Evolutionary conservation across 1,284 basidiomycete species (phyloP).

Genomic region (Psilocybe mexicana): DNA sequence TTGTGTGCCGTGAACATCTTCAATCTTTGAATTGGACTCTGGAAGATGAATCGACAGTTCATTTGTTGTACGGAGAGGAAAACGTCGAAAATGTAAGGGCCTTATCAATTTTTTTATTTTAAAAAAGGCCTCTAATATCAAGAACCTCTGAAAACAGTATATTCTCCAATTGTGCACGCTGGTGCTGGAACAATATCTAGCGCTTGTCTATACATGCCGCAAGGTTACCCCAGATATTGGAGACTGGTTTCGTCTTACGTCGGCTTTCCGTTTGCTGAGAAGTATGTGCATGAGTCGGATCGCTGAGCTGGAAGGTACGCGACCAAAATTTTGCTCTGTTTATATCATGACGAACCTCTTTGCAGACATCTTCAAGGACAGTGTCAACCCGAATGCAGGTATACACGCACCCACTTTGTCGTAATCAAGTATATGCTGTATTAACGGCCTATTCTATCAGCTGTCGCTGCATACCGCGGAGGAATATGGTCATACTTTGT

Average conservation of each 20-base stretch:
- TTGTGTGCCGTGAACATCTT: conserved; percentile 1
- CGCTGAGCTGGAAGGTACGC: background rate
- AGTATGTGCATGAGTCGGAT: background rate
- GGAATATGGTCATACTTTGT: conserved; percentile 11
- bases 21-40: conserved; percentile 13
- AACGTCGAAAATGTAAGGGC: conserved; percentile 14
- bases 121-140: too few species aligned
- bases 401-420: background rate
- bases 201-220: conserved; percentile 10
- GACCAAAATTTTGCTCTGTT: background rate
- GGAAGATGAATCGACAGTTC: conserved; percentile 13
- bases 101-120: background rate
- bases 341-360: background rate
- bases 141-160: conserved; percentile 8
- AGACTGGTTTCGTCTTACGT: conserved; percentile 11
- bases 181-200: conserved; percentile 16
- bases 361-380: background rate
- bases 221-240: conserved; percentile 9
- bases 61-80: conserved; percentile 11
- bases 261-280: background rate
- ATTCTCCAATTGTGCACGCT: conserved; percentile 17
- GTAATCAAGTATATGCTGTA: background rate
- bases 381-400: background rate
- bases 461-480: background rate
- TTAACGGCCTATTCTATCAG: background rate